A percentile compares a stretch with the other conserved stretches of the same genome.
These are phyloP conservation scores for Isoetes engelmannii DNA, from an alignment of 83 land plant species.

Conservation along the genomic window DNA sequence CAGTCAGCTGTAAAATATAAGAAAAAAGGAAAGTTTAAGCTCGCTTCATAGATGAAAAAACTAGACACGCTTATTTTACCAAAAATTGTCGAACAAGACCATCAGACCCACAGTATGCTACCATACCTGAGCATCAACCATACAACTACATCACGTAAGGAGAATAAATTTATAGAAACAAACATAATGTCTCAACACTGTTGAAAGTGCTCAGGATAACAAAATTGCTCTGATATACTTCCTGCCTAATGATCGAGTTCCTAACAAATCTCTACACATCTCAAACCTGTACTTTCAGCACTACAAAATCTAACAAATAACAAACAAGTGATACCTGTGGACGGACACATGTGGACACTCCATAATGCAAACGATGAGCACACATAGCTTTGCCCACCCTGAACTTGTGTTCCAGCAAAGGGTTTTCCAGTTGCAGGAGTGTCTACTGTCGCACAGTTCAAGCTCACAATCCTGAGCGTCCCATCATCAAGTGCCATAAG, in stretches of 20 bases:
- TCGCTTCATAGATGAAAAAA: background rate
- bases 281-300: too few relatives aligned
- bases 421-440: conserved; percentile 64
- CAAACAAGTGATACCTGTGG: conserved; percentile 14
- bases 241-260: too few relatives aligned
- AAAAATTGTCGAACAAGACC: conserved; percentile 64
- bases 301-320: too few relatives aligned
- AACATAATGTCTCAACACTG: too few relatives aligned
- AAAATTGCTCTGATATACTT: too few relatives aligned
- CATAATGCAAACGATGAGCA: conserved; percentile 66
- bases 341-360: conserved; percentile 63
- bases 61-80: conserved; percentile 23
- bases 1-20: conserved; percentile 45
- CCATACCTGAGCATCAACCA: conserved; percentile 50
- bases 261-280: too few relatives aligned
- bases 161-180: too few relatives aligned
- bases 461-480: conserved; percentile 52
- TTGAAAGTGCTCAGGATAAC: too few relatives aligned
- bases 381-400: conserved; percentile 44
- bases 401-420: conserved; percentile 44
- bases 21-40: background rate
- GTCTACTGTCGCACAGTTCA: conserved; percentile 47
- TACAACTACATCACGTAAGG: background rate
- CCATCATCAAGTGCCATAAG: conserved; percentile 88
- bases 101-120: conserved; percentile 73